Evolutionary conservation across 2,329 filamentous ascomycete genomes (phyloP), one percentile per base, ranked within the genome.

Genomic region (Knufia fluminis): DNA sequence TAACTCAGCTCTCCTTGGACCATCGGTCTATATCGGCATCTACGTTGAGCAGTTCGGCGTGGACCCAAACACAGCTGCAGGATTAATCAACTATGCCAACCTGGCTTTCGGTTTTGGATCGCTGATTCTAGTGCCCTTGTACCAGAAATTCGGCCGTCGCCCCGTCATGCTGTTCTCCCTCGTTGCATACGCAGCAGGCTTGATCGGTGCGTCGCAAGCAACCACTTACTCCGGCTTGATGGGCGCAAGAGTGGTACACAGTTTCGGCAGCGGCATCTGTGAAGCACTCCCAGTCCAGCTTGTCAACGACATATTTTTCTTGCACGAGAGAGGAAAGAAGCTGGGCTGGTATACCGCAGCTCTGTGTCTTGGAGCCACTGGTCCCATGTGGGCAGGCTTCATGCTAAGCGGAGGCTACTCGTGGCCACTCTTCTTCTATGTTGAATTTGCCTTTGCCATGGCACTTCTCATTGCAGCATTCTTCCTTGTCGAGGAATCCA

Each of bases 371-470:
- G 55, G 55, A 40, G 53, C 55, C 31, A 57, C 55, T 1, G 28
- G 76, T 1, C 76, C 78, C 0, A 64, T 81, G 1, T 79, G 76
- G 43, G 76, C 78, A 1, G 76, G 77, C 10, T 80, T 80, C 60
- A 80, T 81, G 77, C 71, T 81, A 4, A 70, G 72, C 0, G 76
- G 70, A 1, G 74, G 75, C 8, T 73, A 77, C 57, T 78, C 76
- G 4, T 81, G 77, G 77, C 68, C 74, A 14, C 70, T 80, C 0
- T 81, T 76, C 65, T 81, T 80, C 66, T 80, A 79, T 59, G 77
- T 80, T 48, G 71, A 75, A 53, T 70, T 77, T 42, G 78, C 76
- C 2, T 80, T 81, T 46, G 69, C 72, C 1, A 63, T 63, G 7
- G 62, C 61, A 4, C 59, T 66, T 42, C 63, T 67, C 51, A 63